These are phyloP conservation scores for Astrothelium subdiscretum DNA, from an alignment of 495 filamentous ascomycete genomes.

Conservation along the genomic window DNA sequence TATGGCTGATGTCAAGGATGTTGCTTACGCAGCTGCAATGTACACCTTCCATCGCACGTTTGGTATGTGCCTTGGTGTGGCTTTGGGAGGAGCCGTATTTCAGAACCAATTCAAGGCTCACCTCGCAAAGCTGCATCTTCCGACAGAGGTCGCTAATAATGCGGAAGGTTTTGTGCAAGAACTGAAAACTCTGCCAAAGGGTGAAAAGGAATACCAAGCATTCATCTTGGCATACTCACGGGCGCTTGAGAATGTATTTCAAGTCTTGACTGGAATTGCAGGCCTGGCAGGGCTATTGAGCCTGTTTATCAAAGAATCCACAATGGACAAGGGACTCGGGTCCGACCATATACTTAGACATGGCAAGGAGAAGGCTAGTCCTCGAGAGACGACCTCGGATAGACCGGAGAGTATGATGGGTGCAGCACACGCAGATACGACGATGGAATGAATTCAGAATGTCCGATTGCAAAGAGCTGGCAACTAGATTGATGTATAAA, in stretches of 20 bases:
- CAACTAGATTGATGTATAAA: no score
- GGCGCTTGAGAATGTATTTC: not conserved
- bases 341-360: not conserved
- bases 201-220: not conserved
- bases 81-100: not conserved
- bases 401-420: no score
- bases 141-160: not conserved
- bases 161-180: not conserved
- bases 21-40: conserved; percentile 12
- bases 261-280: not conserved
- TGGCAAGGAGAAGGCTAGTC: not conserved
- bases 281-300: not conserved
- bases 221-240: not conserved
- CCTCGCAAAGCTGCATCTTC: not conserved
- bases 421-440: no score
- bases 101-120: not conserved
- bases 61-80: conserved; percentile 7
- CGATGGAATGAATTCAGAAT: no score
- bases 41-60: conserved; percentile 12
- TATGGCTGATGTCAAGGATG: not conserved
- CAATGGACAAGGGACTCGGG: not conserved
- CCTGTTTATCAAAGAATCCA: conserved; percentile 4
- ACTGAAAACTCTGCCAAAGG: not conserved
- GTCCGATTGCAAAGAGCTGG: no score
- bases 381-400: no score